A percentile compares a stretch with the other conserved stretches of the same genome.
These are phyloP conservation scores for Neurospora sublineolata DNA, from an alignment of 495 filamentous ascomycete genomes.

Conservation along the genomic window DNA sequence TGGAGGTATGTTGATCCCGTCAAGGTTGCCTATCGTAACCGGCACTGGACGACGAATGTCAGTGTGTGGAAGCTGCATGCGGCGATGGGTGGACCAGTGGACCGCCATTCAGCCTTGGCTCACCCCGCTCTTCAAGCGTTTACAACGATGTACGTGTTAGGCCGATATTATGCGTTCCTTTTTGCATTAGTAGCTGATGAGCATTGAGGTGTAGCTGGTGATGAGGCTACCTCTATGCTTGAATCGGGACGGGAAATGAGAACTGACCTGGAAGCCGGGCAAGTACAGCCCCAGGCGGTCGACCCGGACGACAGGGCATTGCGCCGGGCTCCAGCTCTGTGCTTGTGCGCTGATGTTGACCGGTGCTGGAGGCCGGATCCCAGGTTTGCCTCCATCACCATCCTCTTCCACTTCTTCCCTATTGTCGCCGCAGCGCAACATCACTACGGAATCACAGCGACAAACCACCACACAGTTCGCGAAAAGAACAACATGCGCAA, in stretches of 20 bases:
- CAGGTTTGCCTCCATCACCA: slow-evolving; percentile 10
- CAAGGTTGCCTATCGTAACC: background rate
- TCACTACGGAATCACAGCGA: slow-evolving; percentile 2
- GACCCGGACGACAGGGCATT: background rate
- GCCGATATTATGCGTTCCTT: background rate
- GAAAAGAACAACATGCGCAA: slow-evolving; percentile 15
- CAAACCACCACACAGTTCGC: slow-evolving; percentile 1
- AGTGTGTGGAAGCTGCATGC: background rate
- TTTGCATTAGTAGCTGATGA: background rate
- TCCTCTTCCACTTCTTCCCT: slow-evolving; percentile 9
- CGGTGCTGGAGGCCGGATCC: background rate
- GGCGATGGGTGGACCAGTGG: background rate
- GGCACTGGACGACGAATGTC: background rate
- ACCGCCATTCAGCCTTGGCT: background rate
- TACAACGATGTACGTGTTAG: background rate
- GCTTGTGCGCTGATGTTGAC: background rate
- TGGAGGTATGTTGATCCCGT: background rate
- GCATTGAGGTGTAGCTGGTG: background rate
- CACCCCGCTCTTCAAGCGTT: background rate
- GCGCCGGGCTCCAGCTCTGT: background rate
- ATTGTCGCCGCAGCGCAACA: background rate
- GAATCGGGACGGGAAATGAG: background rate
- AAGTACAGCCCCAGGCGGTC: background rate
- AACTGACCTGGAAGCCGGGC: background rate
- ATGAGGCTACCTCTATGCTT: background rate